phyloP scores from a whole-genome alignment of 1,284 basidiomycete genomes.

The Austroboletus novae-zelandiae region DNA sequence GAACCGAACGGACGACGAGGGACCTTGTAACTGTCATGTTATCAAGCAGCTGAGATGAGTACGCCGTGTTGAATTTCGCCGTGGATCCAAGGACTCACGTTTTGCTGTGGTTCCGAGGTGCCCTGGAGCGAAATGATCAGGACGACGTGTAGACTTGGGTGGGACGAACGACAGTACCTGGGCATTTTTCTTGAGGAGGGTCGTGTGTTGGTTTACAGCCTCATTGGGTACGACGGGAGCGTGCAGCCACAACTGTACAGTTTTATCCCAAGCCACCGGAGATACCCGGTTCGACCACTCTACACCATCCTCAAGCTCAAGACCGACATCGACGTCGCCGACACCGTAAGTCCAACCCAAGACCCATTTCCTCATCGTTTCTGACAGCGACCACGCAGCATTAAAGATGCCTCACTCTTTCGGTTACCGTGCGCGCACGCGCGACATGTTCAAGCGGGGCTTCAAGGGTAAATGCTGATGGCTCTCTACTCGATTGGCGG shows the following conservation, averaged over 20 bases:
- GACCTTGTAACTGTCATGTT: constrained; percentile 87
- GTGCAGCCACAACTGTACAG: constrained; percentile 46
- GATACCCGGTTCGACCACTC: constrained; percentile 30
- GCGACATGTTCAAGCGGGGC: constrained; percentile 98
- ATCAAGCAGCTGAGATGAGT: constrained; percentile 54
- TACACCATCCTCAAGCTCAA: constrained; percentile 25
- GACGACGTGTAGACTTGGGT: constrained; percentile 13
- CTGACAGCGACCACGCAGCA: constrained; percentile 36
- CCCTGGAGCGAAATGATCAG: constrained; percentile 54
- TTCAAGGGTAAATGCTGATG: constrained; percentile 74
- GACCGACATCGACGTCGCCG: constrained; percentile 43
- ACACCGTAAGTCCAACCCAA: constrained; percentile 37
- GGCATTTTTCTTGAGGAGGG: constrained; percentile 74
- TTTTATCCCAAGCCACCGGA: constrained; percentile 40
- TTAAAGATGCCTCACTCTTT: constrained; percentile 98
- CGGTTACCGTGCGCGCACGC: constrained; percentile 99
- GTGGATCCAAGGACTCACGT: constrained; percentile 81
- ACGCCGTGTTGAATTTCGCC: constrained; percentile 54
- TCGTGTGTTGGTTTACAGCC: constrained; percentile 29
- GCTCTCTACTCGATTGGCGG: constrained; percentile 1
- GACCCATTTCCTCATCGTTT: constrained; percentile 12
- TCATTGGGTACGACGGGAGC: constrained; percentile 8
- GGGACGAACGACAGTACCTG: constrained; percentile 53
- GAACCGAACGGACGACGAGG: constrained; percentile 97
- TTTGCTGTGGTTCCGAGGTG: constrained; percentile 86